phyloP scores from a whole-genome alignment of 164 flowering plant species.

The Euptelea pleiosperma region DNA sequence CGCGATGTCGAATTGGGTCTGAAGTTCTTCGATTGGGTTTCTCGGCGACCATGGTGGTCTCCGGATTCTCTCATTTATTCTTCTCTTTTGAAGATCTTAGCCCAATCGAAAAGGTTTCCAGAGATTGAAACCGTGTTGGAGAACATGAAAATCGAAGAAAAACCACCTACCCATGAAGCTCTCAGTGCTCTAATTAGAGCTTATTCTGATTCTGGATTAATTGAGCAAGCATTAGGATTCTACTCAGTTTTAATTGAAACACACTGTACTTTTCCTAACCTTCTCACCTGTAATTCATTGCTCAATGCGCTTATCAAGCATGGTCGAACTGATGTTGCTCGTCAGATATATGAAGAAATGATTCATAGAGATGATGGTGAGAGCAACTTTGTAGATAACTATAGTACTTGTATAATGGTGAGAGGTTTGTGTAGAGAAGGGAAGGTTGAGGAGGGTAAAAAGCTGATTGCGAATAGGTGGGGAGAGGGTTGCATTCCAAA shows the following conservation, averaged over 20 bases:
- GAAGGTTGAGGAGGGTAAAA: constrained; percentile 58
- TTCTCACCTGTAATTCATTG: constrained; percentile 60
- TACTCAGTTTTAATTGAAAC: constrained; percentile 25
- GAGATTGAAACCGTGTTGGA: constrained; percentile 44
- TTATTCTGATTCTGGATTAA: constrained; percentile 47
- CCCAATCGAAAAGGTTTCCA: constrained; percentile 36
- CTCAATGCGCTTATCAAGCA: constrained; percentile 40
- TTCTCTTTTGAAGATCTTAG: constrained; percentile 61
- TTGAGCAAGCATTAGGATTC: constrained; percentile 51
- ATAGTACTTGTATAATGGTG: constrained; percentile 62
- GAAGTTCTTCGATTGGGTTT: constrained; percentile 55
- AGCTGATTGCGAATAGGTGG: constrained; percentile 65
- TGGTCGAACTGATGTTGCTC: constrained; percentile 33
- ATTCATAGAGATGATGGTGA: constrained; percentile 35
- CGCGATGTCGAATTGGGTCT: constrained; percentile 42
- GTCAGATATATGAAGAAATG: constrained; percentile 58
- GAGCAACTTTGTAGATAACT: constrained; percentile 39
- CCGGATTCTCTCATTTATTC: constrained; percentile 52
- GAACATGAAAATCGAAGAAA: constrained; percentile 31
- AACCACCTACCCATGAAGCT: constrained; percentile 47
- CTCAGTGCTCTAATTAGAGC: constrained; percentile 38
- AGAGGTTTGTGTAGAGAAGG: constrained; percentile 56
- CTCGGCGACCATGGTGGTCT: constrained; percentile 19
- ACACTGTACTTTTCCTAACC: constrained; percentile 37
- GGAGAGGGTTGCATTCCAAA: constrained; percentile 68